Conservation (phyloP, 2,329 filamentous ascomycete species). For the Dendrostoma leiphaemia region DNA sequence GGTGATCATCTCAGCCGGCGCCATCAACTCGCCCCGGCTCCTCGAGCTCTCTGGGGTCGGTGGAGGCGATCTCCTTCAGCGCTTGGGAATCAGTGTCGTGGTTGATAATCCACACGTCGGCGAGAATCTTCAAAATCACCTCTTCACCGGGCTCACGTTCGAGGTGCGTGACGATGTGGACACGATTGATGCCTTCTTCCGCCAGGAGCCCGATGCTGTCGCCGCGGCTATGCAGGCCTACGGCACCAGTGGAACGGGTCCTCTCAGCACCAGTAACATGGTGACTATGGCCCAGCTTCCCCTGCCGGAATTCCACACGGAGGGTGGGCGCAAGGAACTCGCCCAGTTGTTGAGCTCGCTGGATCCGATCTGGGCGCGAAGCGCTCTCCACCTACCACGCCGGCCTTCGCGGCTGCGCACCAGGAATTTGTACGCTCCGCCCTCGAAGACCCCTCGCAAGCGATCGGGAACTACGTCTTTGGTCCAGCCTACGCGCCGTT, state of each 20-base stretch:
- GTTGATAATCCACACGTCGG: constrained; percentile 26
- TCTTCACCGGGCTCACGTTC: neutral
- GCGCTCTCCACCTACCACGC: constrained; percentile 2
- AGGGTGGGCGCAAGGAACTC: neutral
- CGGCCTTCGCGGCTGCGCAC: neutral
- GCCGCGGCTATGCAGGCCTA: constrained; percentile 8
- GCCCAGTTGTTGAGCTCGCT: neutral
- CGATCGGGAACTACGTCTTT: neutral
- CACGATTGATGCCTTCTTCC: constrained; percentile 9
- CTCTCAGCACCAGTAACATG: constrained; percentile 6
- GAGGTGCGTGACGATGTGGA: constrained; percentile 3
- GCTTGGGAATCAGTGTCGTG: constrained; percentile 19
- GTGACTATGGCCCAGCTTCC: constrained; percentile 22
- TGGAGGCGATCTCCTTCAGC: constrained; percentile 17
- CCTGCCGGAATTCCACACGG: constrained; percentile 2
- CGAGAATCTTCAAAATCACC: constrained; percentile 21
- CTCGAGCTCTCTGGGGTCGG: constrained; percentile 28
- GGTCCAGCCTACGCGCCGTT: constrained; percentile 2
- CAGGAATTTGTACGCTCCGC: neutral
- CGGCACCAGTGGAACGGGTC: constrained; percentile 1
- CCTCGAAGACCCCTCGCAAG: neutral
- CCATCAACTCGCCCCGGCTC: constrained; percentile 23
- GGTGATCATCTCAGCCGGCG: constrained; percentile 24
- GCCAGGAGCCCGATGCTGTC: constrained; percentile 9
- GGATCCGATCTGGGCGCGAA: neutral